Evolutionary conservation across 306 rosid species (phyloP).

Genomic region (Trifolium subterraneum): DNA sequence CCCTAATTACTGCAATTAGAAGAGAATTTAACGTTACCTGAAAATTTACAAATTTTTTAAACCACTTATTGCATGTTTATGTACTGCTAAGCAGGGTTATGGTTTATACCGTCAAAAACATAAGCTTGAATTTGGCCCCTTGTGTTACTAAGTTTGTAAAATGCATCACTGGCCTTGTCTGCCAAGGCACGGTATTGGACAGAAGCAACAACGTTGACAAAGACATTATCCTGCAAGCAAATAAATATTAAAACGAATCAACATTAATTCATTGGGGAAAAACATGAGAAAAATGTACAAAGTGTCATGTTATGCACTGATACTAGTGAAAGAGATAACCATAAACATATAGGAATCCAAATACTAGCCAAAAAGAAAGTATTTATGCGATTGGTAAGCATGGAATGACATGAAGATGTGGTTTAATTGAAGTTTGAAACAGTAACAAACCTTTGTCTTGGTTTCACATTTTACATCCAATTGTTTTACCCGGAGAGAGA

Average conservation of each 20-base stretch:
- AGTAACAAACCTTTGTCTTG: conserved; percentile 81
- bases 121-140: neutral
- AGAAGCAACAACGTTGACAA: neutral
- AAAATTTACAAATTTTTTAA: conserved; percentile 21
- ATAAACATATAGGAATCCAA: neutral
- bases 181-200: neutral
- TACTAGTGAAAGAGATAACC: conserved; percentile 1
- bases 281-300: neutral
- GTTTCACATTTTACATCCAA: conserved; percentile 89
- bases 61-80: conserved; percentile 10
- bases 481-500: conserved; percentile 91
- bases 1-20: conserved; percentile 75
- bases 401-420: too few relatives aligned
- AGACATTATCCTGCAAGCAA: neutral
- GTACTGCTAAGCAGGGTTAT: conserved; percentile 31
- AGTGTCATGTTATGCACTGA: neutral
- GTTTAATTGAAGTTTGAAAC: neutral
- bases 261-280: neutral
- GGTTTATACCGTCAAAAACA: conserved; percentile 72
- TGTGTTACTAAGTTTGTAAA: neutral
- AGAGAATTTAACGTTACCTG: conserved; percentile 28
- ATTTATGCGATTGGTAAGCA: neutral
- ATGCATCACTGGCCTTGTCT: neutral
- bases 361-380: neutral
- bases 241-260: neutral